Evolutionary conservation across 495 filamentous ascomycete genomes (phyloP).

Genomic region (Penicillium mononematosum): DNA sequence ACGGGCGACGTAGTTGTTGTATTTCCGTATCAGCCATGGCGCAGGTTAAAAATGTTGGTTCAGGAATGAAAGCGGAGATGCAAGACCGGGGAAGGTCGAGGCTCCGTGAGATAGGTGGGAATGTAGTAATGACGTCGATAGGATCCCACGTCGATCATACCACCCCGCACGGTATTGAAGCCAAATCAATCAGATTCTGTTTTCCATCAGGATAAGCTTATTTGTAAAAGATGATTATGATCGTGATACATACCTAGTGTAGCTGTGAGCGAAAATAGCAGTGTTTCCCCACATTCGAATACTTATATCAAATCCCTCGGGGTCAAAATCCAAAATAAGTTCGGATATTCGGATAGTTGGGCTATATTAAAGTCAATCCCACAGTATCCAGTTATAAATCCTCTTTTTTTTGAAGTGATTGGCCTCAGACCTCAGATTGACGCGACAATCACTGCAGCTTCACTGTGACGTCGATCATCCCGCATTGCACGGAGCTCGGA

Average conservation of each 20-base stretch:
- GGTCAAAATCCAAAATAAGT: background rate
- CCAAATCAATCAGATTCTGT: background rate
- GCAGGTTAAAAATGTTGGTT: constrained; percentile 2
- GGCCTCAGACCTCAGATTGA: constrained; percentile 7
- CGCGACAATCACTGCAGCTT: constrained; percentile 9
- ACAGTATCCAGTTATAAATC: background rate
- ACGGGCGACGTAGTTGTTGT: constrained; percentile 35
- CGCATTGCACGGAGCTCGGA: constrained; percentile 24
- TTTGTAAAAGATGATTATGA: background rate
- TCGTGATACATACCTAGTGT: background rate
- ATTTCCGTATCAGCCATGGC: constrained; percentile 36
- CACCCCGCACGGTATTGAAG: constrained; percentile 21
- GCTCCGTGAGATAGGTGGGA: constrained; percentile 2
- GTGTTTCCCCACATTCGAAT: constrained; percentile 17
- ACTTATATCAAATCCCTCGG: background rate
- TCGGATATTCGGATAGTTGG: background rate
- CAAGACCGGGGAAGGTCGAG: background rate
- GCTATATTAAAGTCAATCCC: background rate
- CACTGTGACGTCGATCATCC: constrained; percentile 36
- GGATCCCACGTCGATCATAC: constrained; percentile 23
- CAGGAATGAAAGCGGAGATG: background rate
- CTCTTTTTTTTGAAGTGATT: background rate
- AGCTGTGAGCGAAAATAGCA: constrained; percentile 7
- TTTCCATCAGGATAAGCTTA: background rate
- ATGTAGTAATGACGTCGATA: constrained; percentile 32